These are phyloP conservation scores for Alloteropsis semialata DNA, from an alignment of 176 grass and related monocot species.

Conservation along the genomic window DNA sequence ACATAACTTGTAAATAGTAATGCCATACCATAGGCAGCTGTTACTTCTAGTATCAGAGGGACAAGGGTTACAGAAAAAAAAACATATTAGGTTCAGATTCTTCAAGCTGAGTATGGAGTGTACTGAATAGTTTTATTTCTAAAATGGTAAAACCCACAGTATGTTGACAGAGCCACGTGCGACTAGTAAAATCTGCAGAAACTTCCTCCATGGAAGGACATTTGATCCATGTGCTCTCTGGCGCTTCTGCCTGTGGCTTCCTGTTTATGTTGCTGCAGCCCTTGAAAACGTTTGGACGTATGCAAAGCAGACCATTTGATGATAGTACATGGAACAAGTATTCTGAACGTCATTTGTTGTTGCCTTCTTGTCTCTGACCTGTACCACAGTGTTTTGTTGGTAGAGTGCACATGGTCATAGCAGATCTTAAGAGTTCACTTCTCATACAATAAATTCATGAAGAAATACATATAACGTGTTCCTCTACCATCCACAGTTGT, in stretches of 20 bases:
- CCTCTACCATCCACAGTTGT: neutral
- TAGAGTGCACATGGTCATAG: neutral
- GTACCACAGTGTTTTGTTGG: neutral
- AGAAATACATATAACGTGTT: neutral
- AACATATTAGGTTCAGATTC: slow-evolving; percentile 10
- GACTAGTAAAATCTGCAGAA: slow-evolving; percentile 33
- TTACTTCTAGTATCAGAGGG: neutral
- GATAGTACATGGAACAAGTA: slow-evolving; percentile 20
- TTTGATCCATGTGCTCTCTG: slow-evolving; percentile 33
- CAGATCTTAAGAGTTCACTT: neutral
- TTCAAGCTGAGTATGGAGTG: neutral
- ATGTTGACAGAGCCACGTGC: slow-evolving; percentile 22
- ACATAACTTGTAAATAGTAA: neutral
- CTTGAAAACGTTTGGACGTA: slow-evolving; percentile 30
- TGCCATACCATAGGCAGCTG: neutral
- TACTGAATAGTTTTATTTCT: neutral
- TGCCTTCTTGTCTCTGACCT: slow-evolving; percentile 2
- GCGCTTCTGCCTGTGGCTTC: slow-evolving; percentile 11
- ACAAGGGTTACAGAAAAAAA: neutral
- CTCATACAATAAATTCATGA: neutral
- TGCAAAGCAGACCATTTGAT: slow-evolving; percentile 16
- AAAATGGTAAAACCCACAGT: neutral
- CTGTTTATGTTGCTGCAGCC: slow-evolving; percentile 8
- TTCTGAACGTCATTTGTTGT: slow-evolving; percentile 35
- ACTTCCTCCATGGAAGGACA: slow-evolving; percentile 30